Evolutionary conservation across 1,139 yeast species (phyloP).

Genomic region (Lodderomyces pseudojiufengensis): DNA sequence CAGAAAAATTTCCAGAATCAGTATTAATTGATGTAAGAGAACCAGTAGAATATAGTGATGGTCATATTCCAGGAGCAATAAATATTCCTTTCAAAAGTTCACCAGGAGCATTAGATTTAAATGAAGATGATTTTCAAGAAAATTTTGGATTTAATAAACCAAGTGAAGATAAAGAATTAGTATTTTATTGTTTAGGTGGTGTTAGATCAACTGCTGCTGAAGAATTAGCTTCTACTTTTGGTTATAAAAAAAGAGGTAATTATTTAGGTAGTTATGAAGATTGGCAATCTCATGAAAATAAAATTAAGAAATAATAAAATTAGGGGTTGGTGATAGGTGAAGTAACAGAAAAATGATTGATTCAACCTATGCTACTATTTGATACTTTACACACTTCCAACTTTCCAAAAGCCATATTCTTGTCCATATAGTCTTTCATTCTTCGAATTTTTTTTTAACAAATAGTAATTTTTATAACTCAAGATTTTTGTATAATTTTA

Average conservation of each 20-base stretch:
- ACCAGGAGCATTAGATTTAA: slow-evolving; percentile 88
- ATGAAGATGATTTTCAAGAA: slow-evolving; percentile 74
- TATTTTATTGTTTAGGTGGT: slow-evolving; percentile 92
- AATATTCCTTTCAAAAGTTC: slow-evolving; percentile 88
- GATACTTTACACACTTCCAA: no score
- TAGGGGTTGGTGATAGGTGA: no score
- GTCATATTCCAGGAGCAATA: slow-evolving; percentile 76
- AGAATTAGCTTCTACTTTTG: slow-evolving; percentile 85
- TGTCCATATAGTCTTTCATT: slow-evolving; percentile 9
- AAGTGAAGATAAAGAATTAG: slow-evolving; percentile 59
- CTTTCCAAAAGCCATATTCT: no score
- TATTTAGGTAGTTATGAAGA: slow-evolving; percentile 84
- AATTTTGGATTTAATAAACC: slow-evolving; percentile 88
- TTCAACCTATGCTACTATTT: no score
- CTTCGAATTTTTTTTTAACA: no score
- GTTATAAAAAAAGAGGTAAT: slow-evolving; percentile 74
- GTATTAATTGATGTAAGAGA: slow-evolving; percentile 88
- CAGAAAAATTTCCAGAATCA: slow-evolving; percentile 34
- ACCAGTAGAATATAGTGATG: slow-evolving; percentile 71
- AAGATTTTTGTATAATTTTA: no score
- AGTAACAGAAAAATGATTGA: no score
- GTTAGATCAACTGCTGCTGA: slow-evolving; percentile 90
- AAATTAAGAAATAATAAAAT: slow-evolving; percentile 5
- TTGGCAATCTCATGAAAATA: slow-evolving; percentile 60
- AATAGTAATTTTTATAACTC: no score